phyloP scores from a whole-genome alignment of 2,329 filamentous ascomycete species.

The Calonectria leucothoes region DNA sequence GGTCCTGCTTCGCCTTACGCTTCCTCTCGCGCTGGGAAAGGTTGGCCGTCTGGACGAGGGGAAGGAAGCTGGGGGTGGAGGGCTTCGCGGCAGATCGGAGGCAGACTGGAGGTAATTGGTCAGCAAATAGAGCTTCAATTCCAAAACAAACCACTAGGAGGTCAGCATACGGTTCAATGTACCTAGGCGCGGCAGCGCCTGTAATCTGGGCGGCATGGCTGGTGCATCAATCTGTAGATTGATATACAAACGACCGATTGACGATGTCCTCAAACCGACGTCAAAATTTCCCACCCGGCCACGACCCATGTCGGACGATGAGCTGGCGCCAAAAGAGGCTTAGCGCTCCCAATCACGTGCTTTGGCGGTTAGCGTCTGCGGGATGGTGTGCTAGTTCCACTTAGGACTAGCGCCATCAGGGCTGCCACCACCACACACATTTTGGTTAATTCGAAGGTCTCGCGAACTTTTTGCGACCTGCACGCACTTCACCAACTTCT shows the following conservation, averaged over 20 bases:
- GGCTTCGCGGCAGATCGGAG: constrained; percentile 65
- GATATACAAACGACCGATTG: constrained; percentile 34
- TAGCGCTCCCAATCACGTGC: constrained; percentile 48
- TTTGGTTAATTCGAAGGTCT: constrained; percentile 51
- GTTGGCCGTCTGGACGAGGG: constrained; percentile 73
- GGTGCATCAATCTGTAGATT: constrained; percentile 40
- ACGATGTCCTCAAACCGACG: constrained; percentile 34
- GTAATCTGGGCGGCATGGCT: constrained; percentile 77
- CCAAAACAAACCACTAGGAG: background rate
- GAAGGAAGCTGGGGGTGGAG: constrained; percentile 62
- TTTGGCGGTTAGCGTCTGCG: background rate
- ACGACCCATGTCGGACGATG: constrained; percentile 22
- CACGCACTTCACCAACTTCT: constrained; percentile 42
- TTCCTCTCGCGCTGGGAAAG: constrained; percentile 72
- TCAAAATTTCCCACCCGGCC: constrained; percentile 50
- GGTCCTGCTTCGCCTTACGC: constrained; percentile 77
- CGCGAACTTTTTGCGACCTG: constrained; percentile 57
- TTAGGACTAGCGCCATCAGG: constrained; percentile 45
- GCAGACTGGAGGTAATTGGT: constrained; percentile 62
- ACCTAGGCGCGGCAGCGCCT: constrained; percentile 69
- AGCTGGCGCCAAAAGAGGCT: constrained; percentile 8
- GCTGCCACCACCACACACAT: constrained; percentile 52
- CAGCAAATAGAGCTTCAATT: constrained; percentile 26
- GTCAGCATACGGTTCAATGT: constrained; percentile 67
- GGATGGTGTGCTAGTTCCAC: background rate